phyloP scores from a whole-genome alignment of 2,329 filamentous ascomycete genomes.

The Sphaerulina vaccinii region DNA sequence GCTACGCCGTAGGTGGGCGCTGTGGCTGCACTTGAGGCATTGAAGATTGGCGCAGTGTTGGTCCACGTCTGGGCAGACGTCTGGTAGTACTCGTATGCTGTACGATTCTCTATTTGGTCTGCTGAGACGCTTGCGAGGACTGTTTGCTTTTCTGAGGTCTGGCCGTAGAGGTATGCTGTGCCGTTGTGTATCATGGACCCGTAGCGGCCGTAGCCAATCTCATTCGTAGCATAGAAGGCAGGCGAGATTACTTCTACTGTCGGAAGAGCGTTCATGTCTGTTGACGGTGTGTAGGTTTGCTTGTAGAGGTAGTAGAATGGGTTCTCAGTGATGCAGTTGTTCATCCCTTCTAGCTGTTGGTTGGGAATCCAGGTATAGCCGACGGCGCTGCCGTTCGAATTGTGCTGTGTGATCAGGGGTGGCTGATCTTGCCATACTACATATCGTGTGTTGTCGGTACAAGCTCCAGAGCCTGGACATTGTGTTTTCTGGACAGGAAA shows the following conservation, averaged over 20 bases:
- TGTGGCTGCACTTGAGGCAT: slow-evolving; percentile 6
- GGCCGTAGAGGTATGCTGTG: slow-evolving; percentile 29
- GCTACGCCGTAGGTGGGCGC: not conserved
- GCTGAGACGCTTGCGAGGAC: slow-evolving; percentile 24
- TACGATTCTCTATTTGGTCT: slow-evolving; percentile 22
- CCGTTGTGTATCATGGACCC: slow-evolving; percentile 20
- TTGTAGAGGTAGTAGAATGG: slow-evolving; percentile 25
- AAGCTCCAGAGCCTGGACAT: slow-evolving; percentile 24
- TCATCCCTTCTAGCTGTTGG: slow-evolving; percentile 18
- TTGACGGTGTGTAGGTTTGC: slow-evolving; percentile 13
- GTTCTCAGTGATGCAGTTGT: slow-evolving; percentile 15
- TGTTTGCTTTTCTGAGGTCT: slow-evolving; percentile 15
- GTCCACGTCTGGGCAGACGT: slow-evolving; percentile 22
- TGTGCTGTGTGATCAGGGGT: slow-evolving; percentile 19
- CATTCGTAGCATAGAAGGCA: slow-evolving; percentile 22
- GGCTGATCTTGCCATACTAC: slow-evolving; percentile 28
- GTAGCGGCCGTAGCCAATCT: slow-evolving; percentile 27
- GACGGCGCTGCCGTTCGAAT: slow-evolving; percentile 14
- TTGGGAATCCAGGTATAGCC: slow-evolving; percentile 28
- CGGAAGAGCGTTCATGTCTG: slow-evolving; percentile 21
- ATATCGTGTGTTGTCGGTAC: slow-evolving; percentile 26
- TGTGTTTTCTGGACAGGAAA: slow-evolving; percentile 24
- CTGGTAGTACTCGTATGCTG: slow-evolving; percentile 27
- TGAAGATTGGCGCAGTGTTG: slow-evolving; percentile 17
- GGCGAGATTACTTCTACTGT: slow-evolving; percentile 16